phyloP scores from a whole-genome alignment of 371 early-diverging fungal species.

The Cokeromyces recurvatus region DNA sequence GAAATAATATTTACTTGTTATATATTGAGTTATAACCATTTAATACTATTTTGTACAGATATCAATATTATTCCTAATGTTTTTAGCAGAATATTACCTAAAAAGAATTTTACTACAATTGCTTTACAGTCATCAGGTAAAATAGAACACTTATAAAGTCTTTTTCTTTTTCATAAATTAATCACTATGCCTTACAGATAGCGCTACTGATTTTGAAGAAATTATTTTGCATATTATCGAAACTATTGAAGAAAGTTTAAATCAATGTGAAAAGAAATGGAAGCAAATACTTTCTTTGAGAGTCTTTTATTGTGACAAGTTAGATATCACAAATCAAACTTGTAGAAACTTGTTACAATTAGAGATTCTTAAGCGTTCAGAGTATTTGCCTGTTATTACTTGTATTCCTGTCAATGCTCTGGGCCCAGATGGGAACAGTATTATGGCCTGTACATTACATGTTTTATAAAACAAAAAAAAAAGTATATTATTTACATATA shows the following conservation, averaged over 20 bases:
- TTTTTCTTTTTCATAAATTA: too few species aligned
- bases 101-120: too few species aligned
- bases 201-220: background rate
- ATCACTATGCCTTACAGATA: too few species aligned
- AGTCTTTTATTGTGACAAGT: constrained; percentile 2
- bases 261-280: constrained; percentile 9
- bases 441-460: constrained; percentile 12
- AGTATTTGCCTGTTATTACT: constrained; percentile 7
- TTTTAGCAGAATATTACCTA: too few species aligned
- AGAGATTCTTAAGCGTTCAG: background rate
- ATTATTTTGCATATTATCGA: too few species aligned
- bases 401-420: constrained; percentile 11
- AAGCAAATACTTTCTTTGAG: constrained; percentile 7
- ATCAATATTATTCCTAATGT: too few species aligned
- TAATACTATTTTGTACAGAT: too few species aligned
- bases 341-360: background rate
- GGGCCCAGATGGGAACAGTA: constrained; percentile 1
- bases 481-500: too few species aligned
- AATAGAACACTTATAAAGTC: background rate
- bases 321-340: background rate
- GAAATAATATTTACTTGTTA: too few species aligned
- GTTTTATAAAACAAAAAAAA: constrained; percentile 3
- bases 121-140: too few species aligned
- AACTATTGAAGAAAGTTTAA: background rate
- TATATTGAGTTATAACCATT: too few species aligned